These are phyloP conservation scores for Aspergillus alliaceus DNA, from an alignment of 2,329 filamentous ascomycete species.

Conservation along the genomic window DNA sequence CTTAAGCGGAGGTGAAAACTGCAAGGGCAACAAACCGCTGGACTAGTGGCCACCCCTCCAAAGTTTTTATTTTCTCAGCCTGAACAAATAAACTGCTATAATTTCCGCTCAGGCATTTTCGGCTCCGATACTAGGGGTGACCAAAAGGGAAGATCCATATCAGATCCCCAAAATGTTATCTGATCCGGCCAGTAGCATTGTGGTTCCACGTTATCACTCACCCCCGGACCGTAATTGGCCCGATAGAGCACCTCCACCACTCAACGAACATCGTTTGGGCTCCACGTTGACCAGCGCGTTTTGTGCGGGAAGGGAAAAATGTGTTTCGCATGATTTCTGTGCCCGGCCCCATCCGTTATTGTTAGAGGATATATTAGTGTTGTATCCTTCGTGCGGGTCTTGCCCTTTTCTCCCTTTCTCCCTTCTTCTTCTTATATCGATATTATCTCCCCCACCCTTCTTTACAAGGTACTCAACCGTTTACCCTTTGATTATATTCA, in stretches of 20 bases:
- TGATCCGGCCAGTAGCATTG: conserved; percentile 7
- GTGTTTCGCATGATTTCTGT: conserved; percentile 1
- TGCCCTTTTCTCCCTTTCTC: background rate
- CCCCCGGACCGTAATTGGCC: background rate
- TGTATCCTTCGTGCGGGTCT: background rate
- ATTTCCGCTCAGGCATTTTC: conserved; percentile 1
- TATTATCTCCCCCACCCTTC: background rate
- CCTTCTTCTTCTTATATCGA: background rate
- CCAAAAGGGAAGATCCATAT: conserved; percentile 7
- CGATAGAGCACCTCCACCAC: background rate
- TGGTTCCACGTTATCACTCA: background rate
- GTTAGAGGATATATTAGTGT: background rate
- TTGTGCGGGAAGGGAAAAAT: conserved; percentile 2
- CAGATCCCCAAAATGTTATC: conserved; percentile 3
- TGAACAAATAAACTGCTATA: background rate
- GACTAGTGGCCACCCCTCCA: no score
- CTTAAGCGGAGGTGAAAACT: background rate
- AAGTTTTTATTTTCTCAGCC: no score
- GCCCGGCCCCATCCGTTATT: background rate
- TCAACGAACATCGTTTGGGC: background rate
- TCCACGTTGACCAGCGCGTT: conserved; percentile 4
- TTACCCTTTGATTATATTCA: background rate
- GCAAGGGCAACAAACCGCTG: background rate
- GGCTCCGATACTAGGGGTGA: background rate
- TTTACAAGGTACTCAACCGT: background rate